Evolutionary conservation across 2,329 filamentous ascomycete species (phyloP), one percentile per base, ranked within the genome.

Genomic region (Talaromyces marneffei): DNA sequence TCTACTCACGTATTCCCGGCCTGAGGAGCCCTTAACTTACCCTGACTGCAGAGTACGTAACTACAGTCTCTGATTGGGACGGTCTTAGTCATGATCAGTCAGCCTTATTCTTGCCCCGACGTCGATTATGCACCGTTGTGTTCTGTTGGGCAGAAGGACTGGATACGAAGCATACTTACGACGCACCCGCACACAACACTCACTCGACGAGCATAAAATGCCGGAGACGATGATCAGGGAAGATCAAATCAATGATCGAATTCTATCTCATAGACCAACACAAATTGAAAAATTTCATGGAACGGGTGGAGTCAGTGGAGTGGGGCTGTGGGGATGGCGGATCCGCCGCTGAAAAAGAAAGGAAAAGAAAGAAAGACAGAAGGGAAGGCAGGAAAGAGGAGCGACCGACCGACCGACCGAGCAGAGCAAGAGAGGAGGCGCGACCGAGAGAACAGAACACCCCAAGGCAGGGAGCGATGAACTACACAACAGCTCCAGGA

Each of bases 81-180:
- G 12, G 44, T 52, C 46, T 52, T 55, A 55, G 52, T 55, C 52
- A 37, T 27, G 33, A 39, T 55, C 52, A 37, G 52, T 35, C 52
- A 40, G 52, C 52, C 52, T 55, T 53, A 23, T 35, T 50, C 27
- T 53, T 6, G 16, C 16, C 48, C 20, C n/a, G 48, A 52, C 9
- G 48, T 16, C 16, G 48, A 12, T n/a, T n/a, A 46, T 20, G 23
- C 10, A 5, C 40, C 23, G 14, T 37, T 2, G 35, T 18, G n/a
- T 20, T 37, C 7, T 27, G 25, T 48, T 18, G 44, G 44, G 44
- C 23, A 48, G 44, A 29, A 8, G 18, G 16, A 29, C 7, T 7
- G 6, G 2, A 46, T 27, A 46, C 42, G 4, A 7, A 16, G 12
- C 16, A 39, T 16, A 39, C n/a, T n/a, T n/a, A n/a, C n/a, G n/a